These are phyloP conservation scores for Jacaranda mimosifolia DNA, from an alignment of 257 asterid genomes.

Conservation along the genomic window DNA sequence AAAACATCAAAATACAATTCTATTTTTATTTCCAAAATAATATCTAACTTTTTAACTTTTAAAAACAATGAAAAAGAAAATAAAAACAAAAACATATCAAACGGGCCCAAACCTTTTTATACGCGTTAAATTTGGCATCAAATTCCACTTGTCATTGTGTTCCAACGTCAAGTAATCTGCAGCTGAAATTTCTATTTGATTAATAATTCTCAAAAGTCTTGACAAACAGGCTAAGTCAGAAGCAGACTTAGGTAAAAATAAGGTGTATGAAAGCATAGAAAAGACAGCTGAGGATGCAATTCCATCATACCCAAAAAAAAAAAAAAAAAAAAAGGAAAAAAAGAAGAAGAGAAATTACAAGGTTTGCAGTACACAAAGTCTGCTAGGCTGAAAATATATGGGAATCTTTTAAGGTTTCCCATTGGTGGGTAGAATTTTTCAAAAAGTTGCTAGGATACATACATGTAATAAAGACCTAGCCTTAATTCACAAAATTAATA, in stretches of 20 bases:
- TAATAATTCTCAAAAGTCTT: background rate
- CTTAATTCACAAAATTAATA: background rate
- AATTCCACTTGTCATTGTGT: background rate
- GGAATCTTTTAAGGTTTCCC: slow-evolving; percentile 34
- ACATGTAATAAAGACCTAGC: background rate
- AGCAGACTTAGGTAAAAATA: slow-evolving; percentile 14
- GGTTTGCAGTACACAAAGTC: background rate
- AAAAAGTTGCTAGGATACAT: slow-evolving; percentile 1
- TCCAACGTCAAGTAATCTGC: background rate
- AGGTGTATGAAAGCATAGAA: background rate
- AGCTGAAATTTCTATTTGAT: background rate
- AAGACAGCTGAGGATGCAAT: background rate
- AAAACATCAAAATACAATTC: too few species aligned
- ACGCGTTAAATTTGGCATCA: background rate
- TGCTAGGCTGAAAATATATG: background rate
- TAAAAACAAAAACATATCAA: too few species aligned
- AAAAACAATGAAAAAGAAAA: too few species aligned
- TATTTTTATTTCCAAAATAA: too few species aligned
- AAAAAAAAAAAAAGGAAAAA: too few species aligned
- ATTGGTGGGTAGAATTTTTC: slow-evolving; percentile 26
- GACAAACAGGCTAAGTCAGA: slow-evolving; percentile 18
- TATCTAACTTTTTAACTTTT: too few species aligned
- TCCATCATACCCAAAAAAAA: background rate
- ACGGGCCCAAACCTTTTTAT: too few species aligned
- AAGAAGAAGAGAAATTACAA: background rate